phyloP scores from a whole-genome alignment of 1,284 basidiomycete genomes.

The Malassezia arunalokei region DNA sequence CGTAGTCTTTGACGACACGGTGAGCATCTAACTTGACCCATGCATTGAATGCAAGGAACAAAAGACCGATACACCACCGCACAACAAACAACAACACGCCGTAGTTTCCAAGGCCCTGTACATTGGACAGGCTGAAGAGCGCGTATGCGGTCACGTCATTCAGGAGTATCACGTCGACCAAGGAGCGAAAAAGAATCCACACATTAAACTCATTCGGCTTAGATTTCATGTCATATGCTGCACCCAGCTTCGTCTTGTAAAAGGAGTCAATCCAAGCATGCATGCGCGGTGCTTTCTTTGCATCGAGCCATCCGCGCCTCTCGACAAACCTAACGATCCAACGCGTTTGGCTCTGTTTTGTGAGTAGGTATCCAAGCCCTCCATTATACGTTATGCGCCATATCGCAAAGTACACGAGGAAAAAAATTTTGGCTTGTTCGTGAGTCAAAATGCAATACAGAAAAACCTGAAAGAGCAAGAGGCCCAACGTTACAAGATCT shows the following conservation, averaged over 20 bases:
- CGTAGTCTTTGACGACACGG: slow-evolving; percentile 72
- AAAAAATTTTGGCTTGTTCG: slow-evolving; percentile 51
- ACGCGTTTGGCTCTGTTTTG: slow-evolving; percentile 80
- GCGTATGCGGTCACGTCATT: slow-evolving; percentile 70
- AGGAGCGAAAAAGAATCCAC: slow-evolving; percentile 80
- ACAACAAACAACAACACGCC: slow-evolving; percentile 63
- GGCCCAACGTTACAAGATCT: slow-evolving; percentile 69
- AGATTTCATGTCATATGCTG: slow-evolving; percentile 50
- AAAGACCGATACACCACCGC: slow-evolving; percentile 73
- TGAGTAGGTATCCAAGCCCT: slow-evolving; percentile 83
- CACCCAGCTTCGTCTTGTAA: slow-evolving; percentile 81
- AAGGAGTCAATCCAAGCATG: slow-evolving; percentile 74
- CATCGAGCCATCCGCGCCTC: slow-evolving; percentile 74
- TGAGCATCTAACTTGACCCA: slow-evolving; percentile 99
- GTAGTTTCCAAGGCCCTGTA: slow-evolving; percentile 61
- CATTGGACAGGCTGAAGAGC: slow-evolving; percentile 70
- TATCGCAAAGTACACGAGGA: slow-evolving; percentile 75
- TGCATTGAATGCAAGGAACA: slow-evolving; percentile 81
- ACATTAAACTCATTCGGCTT: slow-evolving; percentile 47
- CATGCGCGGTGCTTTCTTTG: slow-evolving; percentile 55
- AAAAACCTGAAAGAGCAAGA: slow-evolving; percentile 65
- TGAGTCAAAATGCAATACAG: slow-evolving; percentile 58
- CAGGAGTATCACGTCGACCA: slow-evolving; percentile 86
- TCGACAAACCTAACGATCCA: slow-evolving; percentile 80
- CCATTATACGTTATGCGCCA: slow-evolving; percentile 86